These are phyloP conservation scores for Carex scoparia DNA, from an alignment of 176 grass and related monocot species.

Conservation along the genomic window DNA sequence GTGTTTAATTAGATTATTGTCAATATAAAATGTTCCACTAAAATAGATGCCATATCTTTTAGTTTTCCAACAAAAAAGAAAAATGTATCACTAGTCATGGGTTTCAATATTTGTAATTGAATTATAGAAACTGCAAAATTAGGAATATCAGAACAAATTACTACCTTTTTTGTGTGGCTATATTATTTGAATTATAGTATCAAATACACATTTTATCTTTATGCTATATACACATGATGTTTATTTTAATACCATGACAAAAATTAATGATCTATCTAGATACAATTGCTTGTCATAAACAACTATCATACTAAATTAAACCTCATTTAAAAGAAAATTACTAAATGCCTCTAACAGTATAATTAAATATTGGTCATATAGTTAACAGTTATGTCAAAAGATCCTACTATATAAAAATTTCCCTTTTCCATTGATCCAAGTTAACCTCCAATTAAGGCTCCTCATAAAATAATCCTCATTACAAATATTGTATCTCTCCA, in stretches of 20 bases:
- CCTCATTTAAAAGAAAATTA: too few relatives aligned
- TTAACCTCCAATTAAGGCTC: not conserved
- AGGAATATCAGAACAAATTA: not conserved
- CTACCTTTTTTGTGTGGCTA: too few relatives aligned
- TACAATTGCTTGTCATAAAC: not conserved
- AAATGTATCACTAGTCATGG: not conserved
- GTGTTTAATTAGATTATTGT: too few relatives aligned
- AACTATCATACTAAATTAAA: not conserved
- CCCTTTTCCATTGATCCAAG: not conserved
- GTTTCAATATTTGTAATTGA: not conserved
- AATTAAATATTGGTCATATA: too few relatives aligned
- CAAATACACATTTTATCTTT: not conserved
- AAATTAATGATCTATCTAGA: too few relatives aligned
- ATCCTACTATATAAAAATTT: not conserved
- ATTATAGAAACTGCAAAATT: not conserved
- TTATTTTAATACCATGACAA: too few relatives aligned
- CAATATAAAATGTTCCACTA: too few relatives aligned
- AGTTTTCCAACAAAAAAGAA: not conserved
- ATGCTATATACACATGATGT: not conserved
- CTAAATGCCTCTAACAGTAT: not conserved
- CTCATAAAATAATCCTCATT: not conserved
- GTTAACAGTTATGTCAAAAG: not conserved
- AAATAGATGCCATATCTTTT: too few relatives aligned
- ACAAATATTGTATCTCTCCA: slow-evolving; percentile 17
- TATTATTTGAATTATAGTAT: not conserved